phyloP scores from a whole-genome alignment of 2,329 filamentous ascomycete genomes.

The Nothomitra cinnamomea region DNA sequence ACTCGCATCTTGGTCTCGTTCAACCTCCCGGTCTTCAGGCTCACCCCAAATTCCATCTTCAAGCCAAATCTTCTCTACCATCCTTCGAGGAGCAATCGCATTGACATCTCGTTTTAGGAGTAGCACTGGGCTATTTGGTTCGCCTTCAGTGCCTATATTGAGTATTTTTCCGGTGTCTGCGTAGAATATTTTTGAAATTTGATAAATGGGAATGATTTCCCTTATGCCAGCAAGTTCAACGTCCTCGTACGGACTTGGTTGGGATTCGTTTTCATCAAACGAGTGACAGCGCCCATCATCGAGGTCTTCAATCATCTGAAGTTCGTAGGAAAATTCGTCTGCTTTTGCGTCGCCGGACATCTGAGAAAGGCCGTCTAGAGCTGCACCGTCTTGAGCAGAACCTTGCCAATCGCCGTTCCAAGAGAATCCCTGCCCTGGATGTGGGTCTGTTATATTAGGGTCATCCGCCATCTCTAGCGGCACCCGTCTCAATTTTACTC shows the following conservation, averaged over 20 bases:
- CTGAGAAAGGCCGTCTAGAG: constrained; percentile 7
- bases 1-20: constrained; percentile 9
- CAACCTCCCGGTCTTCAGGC: constrained; percentile 18
- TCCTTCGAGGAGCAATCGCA: constrained; percentile 42
- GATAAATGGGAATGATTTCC: constrained; percentile 50
- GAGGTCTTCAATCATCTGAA: constrained; percentile 70
- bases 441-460: constrained; percentile 12
- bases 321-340: constrained; percentile 60
- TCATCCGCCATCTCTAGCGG: constrained; percentile 26
- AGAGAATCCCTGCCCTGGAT: constrained; percentile 38
- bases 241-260: constrained; percentile 42
- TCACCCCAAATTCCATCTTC: constrained; percentile 19
- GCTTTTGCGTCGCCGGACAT: constrained; percentile 27
- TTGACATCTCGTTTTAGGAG: constrained; percentile 55
- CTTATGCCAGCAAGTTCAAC: constrained; percentile 45
- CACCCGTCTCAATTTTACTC: constrained; percentile 60
- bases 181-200: constrained; percentile 84
- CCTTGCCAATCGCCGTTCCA: constrained; percentile 17
- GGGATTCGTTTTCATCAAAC: constrained; percentile 40
- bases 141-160: constrained; percentile 56
- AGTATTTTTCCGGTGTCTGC: constrained; percentile 79
- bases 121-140: constrained; percentile 55
- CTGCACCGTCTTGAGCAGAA: constrained; percentile 1
- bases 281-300: constrained; percentile 53
- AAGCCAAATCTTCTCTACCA: constrained; percentile 29